These are phyloP conservation scores for Ustilago esculenta DNA, from an alignment of 1,284 basidiomycete genomes.

Conservation along the genomic window DNA sequence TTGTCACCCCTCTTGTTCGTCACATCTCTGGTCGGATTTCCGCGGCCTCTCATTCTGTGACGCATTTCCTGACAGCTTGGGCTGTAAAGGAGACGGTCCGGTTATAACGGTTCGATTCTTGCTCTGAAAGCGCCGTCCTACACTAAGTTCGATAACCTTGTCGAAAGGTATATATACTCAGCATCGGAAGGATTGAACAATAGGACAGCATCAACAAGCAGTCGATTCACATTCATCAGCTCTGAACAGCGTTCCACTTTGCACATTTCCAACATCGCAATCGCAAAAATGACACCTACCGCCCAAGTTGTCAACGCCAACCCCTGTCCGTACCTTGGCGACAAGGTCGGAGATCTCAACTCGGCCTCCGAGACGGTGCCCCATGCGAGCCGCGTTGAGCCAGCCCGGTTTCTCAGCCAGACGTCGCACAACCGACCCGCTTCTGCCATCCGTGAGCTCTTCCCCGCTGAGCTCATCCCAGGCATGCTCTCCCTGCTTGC, in stretches of 20 bases:
- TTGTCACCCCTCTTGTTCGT: no score
- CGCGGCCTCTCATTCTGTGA: no score
- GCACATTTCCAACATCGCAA: background rate
- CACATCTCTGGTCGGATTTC: no score
- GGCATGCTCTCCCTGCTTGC: conserved; percentile 81
- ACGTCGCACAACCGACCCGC: conserved; percentile 27
- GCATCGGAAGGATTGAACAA: no score
- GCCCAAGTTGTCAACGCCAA: conserved; percentile 35
- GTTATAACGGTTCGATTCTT: no score
- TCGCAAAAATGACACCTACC: conserved; percentile 26
- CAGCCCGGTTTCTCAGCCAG: conserved; percentile 36
- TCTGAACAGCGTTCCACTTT: no score
- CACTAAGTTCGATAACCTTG: background rate
- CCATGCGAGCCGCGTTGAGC: conserved; percentile 32
- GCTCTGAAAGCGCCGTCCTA: background rate
- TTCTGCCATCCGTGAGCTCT: conserved; percentile 73
- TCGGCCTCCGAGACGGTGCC: conserved; percentile 14
- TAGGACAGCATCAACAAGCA: no score
- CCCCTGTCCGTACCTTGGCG: conserved; percentile 26
- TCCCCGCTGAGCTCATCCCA: conserved; percentile 79
- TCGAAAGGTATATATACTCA: background rate
- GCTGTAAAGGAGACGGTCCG: no score
- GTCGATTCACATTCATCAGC: background rate
- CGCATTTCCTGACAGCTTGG: no score
- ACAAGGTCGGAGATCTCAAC: conserved; percentile 39